These are phyloP conservation scores for Phlebiopsis flavidoalba DNA, from an alignment of 768 basidiomycete species.

Conservation along the genomic window DNA sequence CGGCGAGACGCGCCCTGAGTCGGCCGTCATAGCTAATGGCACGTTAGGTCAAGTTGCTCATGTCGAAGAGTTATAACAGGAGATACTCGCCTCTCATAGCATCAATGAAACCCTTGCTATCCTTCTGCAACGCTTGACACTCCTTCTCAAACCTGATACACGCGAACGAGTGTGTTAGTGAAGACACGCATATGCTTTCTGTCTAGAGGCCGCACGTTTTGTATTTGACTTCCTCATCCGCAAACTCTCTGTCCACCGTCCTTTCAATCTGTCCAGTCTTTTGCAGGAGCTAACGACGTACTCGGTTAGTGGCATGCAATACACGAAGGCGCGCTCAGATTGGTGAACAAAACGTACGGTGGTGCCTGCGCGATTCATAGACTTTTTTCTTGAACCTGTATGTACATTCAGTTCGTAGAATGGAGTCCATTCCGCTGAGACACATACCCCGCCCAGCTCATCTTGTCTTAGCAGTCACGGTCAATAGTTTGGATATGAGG, in stretches of 20 bases:
- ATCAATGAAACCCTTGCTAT: slow-evolving; percentile 92
- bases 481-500: background rate
- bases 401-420: background rate
- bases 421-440: background rate
- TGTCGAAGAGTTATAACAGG: background rate
- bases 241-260: slow-evolving; percentile 90
- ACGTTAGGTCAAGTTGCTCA: background rate
- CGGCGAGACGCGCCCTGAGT: slow-evolving; percentile 91
- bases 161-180: background rate
- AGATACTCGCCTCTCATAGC: slow-evolving; percentile 67
- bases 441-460: slow-evolving; percentile 15
- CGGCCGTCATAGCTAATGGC: slow-evolving; percentile 77
- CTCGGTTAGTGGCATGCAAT: slow-evolving; percentile 5
- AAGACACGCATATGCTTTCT: background rate
- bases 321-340: slow-evolving; percentile 4
- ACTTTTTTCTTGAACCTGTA: slow-evolving; percentile 93
- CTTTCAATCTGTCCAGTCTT: slow-evolving; percentile 98
- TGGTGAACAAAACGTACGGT: slow-evolving; percentile 54
- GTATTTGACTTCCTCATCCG: slow-evolving; percentile 88
- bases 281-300: slow-evolving; percentile 68
- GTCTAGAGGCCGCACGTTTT: slow-evolving; percentile 55
- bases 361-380: slow-evolving; percentile 86
- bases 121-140: slow-evolving; percentile 87
- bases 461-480: background rate
- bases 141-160: slow-evolving; percentile 88